phyloP scores from a whole-genome alignment of 345 rosid species.

The Salix brachista region DNA sequence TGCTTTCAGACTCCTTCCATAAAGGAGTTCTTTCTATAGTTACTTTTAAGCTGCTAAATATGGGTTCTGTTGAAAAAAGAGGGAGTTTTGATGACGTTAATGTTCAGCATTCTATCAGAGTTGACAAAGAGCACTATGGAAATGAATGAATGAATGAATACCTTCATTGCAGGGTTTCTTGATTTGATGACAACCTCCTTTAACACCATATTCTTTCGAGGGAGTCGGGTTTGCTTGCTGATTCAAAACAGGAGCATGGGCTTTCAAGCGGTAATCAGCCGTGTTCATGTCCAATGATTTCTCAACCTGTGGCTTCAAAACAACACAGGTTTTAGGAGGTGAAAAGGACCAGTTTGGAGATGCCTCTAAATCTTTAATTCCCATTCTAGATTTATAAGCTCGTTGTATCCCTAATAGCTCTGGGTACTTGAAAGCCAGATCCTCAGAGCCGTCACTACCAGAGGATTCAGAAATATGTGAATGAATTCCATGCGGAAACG shows the following conservation, averaged over 20 bases:
- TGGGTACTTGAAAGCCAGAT: conserved; percentile 55
- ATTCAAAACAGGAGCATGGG: conserved; percentile 12
- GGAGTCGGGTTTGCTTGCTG: conserved; percentile 11
- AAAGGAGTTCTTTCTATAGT: conserved; percentile 58
- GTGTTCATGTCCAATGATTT: conserved; percentile 23
- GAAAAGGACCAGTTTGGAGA: conserved; percentile 84
- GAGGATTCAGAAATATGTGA: conserved; percentile 53
- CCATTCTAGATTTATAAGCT: conserved; percentile 35
- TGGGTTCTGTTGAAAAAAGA: conserved; percentile 26
- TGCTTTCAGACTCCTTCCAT: conserved; percentile 51
- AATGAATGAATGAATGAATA: background rate
- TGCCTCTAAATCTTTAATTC: conserved; percentile 43
- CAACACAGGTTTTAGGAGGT: conserved; percentile 78
- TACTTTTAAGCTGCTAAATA: conserved; percentile 18
- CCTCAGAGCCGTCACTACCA: conserved; percentile 40
- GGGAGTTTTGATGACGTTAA: background rate
- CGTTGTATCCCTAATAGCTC: conserved; percentile 63
- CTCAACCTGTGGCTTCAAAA: conserved; percentile 60
- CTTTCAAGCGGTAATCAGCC: conserved; percentile 12
- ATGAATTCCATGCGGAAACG: conserved; percentile 44
- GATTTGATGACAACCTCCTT: conserved; percentile 14
- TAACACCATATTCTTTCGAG: conserved; percentile 12
- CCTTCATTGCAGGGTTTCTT: conserved; percentile 17
- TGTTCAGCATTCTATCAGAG: background rate
- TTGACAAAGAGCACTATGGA: background rate